Evolutionary conservation across 495 filamentous ascomycete genomes (phyloP).

Genomic region (Parathielavia appendiculata): DNA sequence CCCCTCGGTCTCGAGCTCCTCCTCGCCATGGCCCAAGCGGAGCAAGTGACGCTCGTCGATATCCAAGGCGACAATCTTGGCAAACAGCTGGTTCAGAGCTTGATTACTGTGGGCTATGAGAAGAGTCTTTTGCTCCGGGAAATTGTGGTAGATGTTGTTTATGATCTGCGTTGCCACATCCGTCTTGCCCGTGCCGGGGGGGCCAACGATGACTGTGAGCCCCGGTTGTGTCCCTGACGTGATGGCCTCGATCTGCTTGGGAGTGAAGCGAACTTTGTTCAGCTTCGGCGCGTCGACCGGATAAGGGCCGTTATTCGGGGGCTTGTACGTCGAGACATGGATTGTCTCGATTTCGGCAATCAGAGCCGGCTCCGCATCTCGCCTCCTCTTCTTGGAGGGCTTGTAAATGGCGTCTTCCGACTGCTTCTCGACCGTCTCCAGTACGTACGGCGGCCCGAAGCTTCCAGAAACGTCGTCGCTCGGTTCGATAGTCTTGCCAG

Average conservation of each 20-base stretch:
- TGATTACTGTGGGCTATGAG: slow-evolving; percentile 97
- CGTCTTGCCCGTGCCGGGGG: slow-evolving; percentile 95
- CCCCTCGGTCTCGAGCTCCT: slow-evolving; percentile 79
- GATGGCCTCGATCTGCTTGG: slow-evolving; percentile 87
- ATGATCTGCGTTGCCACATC: slow-evolving; percentile 98
- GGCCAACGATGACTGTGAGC: slow-evolving; percentile 89
- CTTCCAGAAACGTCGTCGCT: slow-evolving; percentile 62
- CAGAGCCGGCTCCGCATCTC: slow-evolving; percentile 60
- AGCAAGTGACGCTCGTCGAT: slow-evolving; percentile 95
- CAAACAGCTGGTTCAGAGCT: slow-evolving; percentile 96
- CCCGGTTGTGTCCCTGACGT: slow-evolving; percentile 91
- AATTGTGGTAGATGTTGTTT: slow-evolving; percentile 98
- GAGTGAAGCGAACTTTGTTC: slow-evolving; percentile 83
- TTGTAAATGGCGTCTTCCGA: slow-evolving; percentile 39
- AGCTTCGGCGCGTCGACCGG: slow-evolving; percentile 78
- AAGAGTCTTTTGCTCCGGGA: slow-evolving; percentile 83
- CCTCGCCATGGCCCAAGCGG: slow-evolving; percentile 89
- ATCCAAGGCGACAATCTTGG: slow-evolving; percentile 90
- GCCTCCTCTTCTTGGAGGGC: slow-evolving; percentile 76
- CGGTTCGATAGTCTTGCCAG: slow-evolving; percentile 76
- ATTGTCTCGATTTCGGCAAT: slow-evolving; percentile 57
- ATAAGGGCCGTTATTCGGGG: slow-evolving; percentile 87
- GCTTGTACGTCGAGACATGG: slow-evolving; percentile 85
- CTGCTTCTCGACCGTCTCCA: slow-evolving; percentile 56
- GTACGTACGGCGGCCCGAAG: slow-evolving; percentile 82